phyloP scores from a whole-genome alignment of 352 stramenopile species.

The Phytopythium sindhum region DNA sequence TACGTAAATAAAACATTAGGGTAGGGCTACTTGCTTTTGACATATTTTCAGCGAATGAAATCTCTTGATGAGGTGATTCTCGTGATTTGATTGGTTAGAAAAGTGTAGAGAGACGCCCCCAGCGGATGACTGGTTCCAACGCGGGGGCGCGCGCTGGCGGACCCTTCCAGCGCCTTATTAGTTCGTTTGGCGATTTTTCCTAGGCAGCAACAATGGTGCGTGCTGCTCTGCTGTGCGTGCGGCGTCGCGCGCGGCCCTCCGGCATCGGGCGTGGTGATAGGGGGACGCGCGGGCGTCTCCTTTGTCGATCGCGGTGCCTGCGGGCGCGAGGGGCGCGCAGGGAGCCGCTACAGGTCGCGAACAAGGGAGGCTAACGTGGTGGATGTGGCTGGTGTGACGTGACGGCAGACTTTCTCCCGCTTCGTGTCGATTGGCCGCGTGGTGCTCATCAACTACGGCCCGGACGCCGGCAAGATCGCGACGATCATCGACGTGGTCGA shows the following conservation, averaged over 20 bases:
- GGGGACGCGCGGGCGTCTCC: background rate
- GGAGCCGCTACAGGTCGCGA: background rate
- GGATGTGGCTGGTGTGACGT: background rate
- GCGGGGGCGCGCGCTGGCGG: slow-evolving; percentile 22
- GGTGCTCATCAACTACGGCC: slow-evolving; percentile 98
- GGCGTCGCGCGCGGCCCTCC: background rate
- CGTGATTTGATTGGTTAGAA: slow-evolving; percentile 37
- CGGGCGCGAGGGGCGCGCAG: background rate
- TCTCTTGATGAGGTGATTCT: too few species aligned
- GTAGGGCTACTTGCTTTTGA: background rate
- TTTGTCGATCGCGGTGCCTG: background rate
- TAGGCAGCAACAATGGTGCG: slow-evolving; percentile 77
- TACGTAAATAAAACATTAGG: background rate
- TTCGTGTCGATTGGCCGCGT: slow-evolving; percentile 99
- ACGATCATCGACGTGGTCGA: slow-evolving; percentile 99
- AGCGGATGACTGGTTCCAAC: slow-evolving; percentile 76
- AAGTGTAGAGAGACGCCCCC: slow-evolving; percentile 17
- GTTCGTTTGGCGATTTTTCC: slow-evolving; percentile 86
- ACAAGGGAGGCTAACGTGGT: slow-evolving; percentile 1
- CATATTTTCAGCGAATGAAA: slow-evolving; percentile 37
- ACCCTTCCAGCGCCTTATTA: slow-evolving; percentile 30
- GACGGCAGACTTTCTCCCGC: slow-evolving; percentile 94
- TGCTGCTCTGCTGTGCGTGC: slow-evolving; percentile 7
- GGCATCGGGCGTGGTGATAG: too few species aligned
- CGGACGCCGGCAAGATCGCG: slow-evolving; percentile 95